These are phyloP conservation scores for Coemansia sp. DNA, from an alignment of 371 early-diverging fungal species.

Conservation along the genomic window DNA sequence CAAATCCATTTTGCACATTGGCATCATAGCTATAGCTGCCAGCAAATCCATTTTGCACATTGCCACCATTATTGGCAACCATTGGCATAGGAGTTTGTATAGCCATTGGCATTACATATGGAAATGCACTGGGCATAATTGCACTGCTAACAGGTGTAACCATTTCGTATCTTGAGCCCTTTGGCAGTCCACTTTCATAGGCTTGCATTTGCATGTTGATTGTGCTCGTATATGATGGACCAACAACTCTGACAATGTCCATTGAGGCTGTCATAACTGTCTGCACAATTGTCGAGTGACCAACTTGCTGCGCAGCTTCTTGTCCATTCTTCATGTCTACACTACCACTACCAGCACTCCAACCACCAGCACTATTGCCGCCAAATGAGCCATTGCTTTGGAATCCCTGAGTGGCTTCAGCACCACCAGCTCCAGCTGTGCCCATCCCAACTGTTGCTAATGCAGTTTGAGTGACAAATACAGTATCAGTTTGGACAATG, in stretches of 20 bases:
- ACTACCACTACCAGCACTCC: not conserved
- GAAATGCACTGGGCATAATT: not conserved
- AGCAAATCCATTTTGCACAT: not conserved
- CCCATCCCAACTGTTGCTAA: not conserved
- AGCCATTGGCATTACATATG: too few relatives aligned
- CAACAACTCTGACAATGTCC: conserved; percentile 15
- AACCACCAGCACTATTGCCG: not conserved
- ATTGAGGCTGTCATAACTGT: conserved; percentile 8
- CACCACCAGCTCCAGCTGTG: not conserved
- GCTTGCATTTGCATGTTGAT: conserved; percentile 4
- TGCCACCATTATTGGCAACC: not conserved
- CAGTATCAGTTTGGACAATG: not conserved
- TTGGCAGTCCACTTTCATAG: not conserved
- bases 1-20: conserved; percentile 1
- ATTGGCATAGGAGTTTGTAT: not conserved
- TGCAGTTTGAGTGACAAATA: not conserved
- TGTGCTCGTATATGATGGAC: conserved; percentile 18
- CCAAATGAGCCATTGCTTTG: not conserved
- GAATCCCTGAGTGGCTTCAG: not conserved
- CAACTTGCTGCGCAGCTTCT: not conserved
- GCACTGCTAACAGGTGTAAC: conserved; percentile 1
- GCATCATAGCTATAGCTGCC: not conserved
- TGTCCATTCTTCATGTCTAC: not conserved
- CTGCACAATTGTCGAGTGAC: conserved; percentile 7
- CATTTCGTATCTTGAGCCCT: not conserved